phyloP scores from a whole-genome alignment of 2,329 filamentous ascomycete genomes.

The Apiospora arundinis region DNA sequence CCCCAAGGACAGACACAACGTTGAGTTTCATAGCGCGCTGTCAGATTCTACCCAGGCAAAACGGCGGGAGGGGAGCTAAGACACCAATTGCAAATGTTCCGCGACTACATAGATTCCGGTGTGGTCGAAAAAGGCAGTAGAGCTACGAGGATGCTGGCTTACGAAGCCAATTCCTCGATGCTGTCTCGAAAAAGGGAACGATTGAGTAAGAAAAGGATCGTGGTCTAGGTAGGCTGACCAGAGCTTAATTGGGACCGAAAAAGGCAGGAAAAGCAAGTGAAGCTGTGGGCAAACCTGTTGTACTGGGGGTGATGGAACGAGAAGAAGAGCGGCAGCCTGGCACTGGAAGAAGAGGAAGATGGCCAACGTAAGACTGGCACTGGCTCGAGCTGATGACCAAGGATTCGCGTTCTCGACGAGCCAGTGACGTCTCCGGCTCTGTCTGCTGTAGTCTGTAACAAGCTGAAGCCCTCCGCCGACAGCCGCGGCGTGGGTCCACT shows the following conservation, averaged over 20 bases:
- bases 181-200: background rate
- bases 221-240: conserved; percentile 17
- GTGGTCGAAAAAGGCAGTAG: background rate
- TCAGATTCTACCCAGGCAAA: conserved; percentile 14
- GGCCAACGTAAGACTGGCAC: conserved; percentile 5
- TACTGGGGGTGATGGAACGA: background rate
- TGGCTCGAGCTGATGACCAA: background rate
- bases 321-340: background rate
- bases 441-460: background rate
- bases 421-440: conserved; percentile 15
- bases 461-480: conserved; percentile 16
- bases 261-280: background rate
- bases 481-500: conserved; percentile 1
- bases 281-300: conserved; percentile 9
- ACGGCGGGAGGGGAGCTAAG: background rate
- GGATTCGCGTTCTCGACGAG: conserved; percentile 8
- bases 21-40: conserved; percentile 35
- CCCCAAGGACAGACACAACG: conserved; percentile 37
- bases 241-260: background rate
- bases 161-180: background rate
- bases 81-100: background rate
- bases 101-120: background rate
- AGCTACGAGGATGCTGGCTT: background rate
- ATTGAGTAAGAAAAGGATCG: background rate
- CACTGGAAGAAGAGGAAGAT: background rate